Percentiles rank a stretch among this genome's conserved stretches.
Evolutionary conservation across 257 asterid species (phyloP).

Genomic region (Anisodus acutangulus): DNA sequence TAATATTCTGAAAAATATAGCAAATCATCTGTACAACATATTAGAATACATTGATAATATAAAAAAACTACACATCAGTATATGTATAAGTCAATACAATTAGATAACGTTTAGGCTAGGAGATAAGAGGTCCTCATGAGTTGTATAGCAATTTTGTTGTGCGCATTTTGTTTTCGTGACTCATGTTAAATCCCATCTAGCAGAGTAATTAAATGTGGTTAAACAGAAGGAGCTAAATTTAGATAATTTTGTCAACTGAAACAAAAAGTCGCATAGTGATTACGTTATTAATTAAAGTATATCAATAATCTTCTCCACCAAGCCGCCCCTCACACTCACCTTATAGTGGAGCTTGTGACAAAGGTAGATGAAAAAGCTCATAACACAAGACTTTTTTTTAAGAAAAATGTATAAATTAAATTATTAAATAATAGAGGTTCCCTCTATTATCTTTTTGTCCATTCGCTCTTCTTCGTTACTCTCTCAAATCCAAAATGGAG

Average conservation of each 20-base stretch:
- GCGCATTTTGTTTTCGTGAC: neutral
- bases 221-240: neutral
- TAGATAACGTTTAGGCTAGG: too few species aligned
- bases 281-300: neutral
- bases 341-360: slow-evolving; percentile 26
- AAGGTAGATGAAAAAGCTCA: neutral
- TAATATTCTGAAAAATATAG: too few species aligned
- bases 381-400: neutral
- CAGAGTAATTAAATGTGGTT: neutral
- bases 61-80: too few species aligned
- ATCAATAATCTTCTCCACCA: slow-evolving; percentile 17
- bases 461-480: neutral
- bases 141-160: neutral
- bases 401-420: neutral
- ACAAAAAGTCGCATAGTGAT: neutral
- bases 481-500: too few species aligned
- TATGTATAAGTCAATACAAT: too few species aligned
- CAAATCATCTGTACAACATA: too few species aligned
- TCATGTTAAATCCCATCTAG: neutral
- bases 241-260: neutral
- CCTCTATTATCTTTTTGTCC: neutral
- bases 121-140: neutral
- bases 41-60: too few species aligned
- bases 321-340: slow-evolving; percentile 23
- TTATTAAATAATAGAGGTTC: neutral